Conservation (phyloP, 1,284 basidiomycete species). For the Ceratobasidium sp. region DNA sequence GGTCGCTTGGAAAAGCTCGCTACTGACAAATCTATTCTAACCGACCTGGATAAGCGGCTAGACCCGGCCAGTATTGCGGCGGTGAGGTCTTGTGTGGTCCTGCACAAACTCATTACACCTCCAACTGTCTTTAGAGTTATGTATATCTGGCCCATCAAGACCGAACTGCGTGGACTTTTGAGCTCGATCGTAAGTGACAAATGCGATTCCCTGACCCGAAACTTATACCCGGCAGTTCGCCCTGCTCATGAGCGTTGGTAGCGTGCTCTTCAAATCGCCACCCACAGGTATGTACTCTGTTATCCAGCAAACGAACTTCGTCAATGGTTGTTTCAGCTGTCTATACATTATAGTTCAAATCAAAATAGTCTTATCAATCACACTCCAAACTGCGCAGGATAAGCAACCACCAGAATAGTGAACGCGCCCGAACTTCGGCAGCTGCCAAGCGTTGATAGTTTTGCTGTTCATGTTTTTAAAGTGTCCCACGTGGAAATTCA, state of each 20-base stretch:
- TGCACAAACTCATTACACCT: not conserved
- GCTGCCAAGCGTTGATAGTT: not conserved
- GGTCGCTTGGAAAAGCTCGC: constrained; percentile 50
- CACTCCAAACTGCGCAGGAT: no score
- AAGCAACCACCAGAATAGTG: not conserved
- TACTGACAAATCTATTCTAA: constrained; percentile 52
- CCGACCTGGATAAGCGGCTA: constrained; percentile 59
- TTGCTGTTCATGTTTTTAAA: no score
- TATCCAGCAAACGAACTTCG: not conserved
- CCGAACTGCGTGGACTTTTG: constrained; percentile 71
- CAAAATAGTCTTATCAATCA: not conserved
- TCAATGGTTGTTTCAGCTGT: not conserved
- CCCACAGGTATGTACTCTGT: not conserved
- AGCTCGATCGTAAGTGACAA: constrained; percentile 63
- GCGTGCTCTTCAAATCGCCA: constrained; percentile 9
- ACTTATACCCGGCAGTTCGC: constrained; percentile 49
- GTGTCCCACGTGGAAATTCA: constrained; percentile 45
- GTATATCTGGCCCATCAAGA: constrained; percentile 66
- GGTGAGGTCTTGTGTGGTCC: constrained; percentile 49
- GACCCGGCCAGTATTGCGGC: constrained; percentile 70
- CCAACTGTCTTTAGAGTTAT: constrained; percentile 53
- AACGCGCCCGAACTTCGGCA: no score
- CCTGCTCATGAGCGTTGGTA: constrained; percentile 59
- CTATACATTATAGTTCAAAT: not conserved
- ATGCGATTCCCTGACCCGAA: not conserved